A percentile compares a stretch with the other conserved stretches of the same genome.
These are phyloP conservation scores for Fusarium sp. DNA, from an alignment of 2,329 filamentous ascomycete species.

Conservation along the genomic window DNA sequence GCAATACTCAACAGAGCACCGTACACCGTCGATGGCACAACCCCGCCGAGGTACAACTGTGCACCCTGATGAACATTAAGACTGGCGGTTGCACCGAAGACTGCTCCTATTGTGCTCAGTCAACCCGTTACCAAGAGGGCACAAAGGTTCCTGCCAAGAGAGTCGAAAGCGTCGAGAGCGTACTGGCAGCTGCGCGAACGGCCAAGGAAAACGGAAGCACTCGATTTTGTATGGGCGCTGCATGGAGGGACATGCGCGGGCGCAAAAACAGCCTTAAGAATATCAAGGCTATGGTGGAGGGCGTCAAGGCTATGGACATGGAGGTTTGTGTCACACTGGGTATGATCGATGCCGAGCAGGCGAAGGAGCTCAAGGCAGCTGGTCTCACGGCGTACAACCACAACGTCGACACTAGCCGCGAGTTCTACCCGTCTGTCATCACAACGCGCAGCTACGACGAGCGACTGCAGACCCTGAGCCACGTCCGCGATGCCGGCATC, in stretches of 20 bases:
- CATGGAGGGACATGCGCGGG: slow-evolving; percentile 94
- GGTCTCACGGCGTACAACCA: slow-evolving; percentile 94
- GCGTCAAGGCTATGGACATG: slow-evolving; percentile 85
- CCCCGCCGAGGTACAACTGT: slow-evolving; percentile 87
- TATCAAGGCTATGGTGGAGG: slow-evolving; percentile 87
- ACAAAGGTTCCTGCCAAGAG: slow-evolving; percentile 85
- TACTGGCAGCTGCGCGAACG: slow-evolving; percentile 80
- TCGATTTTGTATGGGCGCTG: slow-evolving; percentile 94
- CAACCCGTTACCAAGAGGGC: slow-evolving; percentile 81
- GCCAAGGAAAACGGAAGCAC: slow-evolving; percentile 89
- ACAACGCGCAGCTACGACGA: slow-evolving; percentile 90
- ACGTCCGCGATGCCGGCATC: slow-evolving; percentile 88
- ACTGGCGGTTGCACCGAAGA: slow-evolving; percentile 93
- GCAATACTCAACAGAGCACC: slow-evolving; percentile 66
- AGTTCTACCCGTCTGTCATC: slow-evolving; percentile 90
- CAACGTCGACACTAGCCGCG: slow-evolving; percentile 90
- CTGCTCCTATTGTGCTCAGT: slow-evolving; percentile 93
- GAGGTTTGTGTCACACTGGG: slow-evolving; percentile 94
- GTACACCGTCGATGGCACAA: slow-evolving; percentile 89
- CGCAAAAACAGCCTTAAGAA: slow-evolving; percentile 87
- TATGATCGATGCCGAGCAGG: slow-evolving; percentile 88
- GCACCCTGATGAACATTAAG: slow-evolving; percentile 97
- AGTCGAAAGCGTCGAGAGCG: slow-evolving; percentile 82
- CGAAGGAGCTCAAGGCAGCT: slow-evolving; percentile 83
- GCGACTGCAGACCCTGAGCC: slow-evolving; percentile 80